Evolutionary conservation across 257 asterid species (phyloP), one percentile per base, ranked within the genome.

Genomic region (Asclepias syriaca): DNA sequence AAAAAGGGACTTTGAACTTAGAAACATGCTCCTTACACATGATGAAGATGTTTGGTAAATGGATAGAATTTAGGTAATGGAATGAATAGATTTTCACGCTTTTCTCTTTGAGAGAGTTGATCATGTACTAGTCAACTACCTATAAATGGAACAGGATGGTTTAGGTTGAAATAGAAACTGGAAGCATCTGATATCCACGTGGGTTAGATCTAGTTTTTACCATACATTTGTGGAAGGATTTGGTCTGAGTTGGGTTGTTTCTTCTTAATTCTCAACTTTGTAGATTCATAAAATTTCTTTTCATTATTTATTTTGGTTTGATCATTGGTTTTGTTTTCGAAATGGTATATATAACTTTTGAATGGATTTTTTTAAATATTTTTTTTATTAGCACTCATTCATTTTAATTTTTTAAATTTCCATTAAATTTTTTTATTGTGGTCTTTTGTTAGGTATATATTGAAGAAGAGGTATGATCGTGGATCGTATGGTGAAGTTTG

Each of bases 401-500:
- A 49, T 73, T 49, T 34, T 50, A 0, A 14, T 14, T 50, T 3
- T 50, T 50, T 50, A 50, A 13, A 2, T 50, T 49, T 45, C 15
- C 29, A 12, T 60, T n/a, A 60, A 34, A 34, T 34, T 29, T 32
- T 59, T 8, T 69, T 67, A 6, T 39, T 11, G 4, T 22, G 29
- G 40, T 67, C 60, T 32, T 34, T 15, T 37, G 22, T 19, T 77
- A 94, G 99, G 84, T 94, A 94, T 88, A 90, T 91, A 78, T 75
- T 94, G 48, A 94, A 94, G 86, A 94, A 91, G 84, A 87, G 93
- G 87, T 94, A 89, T 87, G 97, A 80, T 69, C 98, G 96, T 69
- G 99, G 99, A 79, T 91, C 98, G 39, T 94, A 78, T 82, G 99
- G 99, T 72, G 99, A 94, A 87, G 99, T 95, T 83, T 95, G 99